Evolutionary conservation across 2,329 filamentous ascomycete genomes (phyloP), one percentile per base, ranked within the genome.

Genomic region (Neopestalotiopsis sp.): DNA sequence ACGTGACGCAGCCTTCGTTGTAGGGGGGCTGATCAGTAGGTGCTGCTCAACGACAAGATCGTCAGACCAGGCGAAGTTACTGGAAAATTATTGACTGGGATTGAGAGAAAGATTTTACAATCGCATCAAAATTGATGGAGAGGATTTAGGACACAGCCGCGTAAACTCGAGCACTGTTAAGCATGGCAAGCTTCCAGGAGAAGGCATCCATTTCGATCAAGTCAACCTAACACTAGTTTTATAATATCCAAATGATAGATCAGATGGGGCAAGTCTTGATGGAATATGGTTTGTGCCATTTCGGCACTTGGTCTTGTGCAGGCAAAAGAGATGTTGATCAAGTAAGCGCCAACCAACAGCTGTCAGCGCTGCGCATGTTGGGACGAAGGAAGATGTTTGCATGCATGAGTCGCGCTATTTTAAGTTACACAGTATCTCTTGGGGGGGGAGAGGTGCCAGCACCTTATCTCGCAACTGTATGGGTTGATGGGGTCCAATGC

Each of bases 331-430:
- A 53, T 7, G 45, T 53, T 53, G 45, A 53, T 53, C 45, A 53
- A 53, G 45, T 53, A 53, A 53, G 45, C 45, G 20, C 45, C 45
- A 53, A 53, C 45, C 45, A 53, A 53, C 45, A 53, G 20, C 34
- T n/a, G 45, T 53, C 45, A 53, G 45, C 45, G n/a, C 45, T 53
- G 34, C 17, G 45, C 17, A n/a, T n/a, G 45, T 20, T 53, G 45
- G 45, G 17, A 53, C 17, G 17, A 9, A 20, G 45, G n/a, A 20
- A 53, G 17, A 20, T 53, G 45, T 53, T 53, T 53, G n/a, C 45
- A 7, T 53, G 45, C 45, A 53, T 53, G 45, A 53, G 45, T 53
- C 45, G 45, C n/a, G 45, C 45, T 53, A 53, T n/a, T 53, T 53
- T 24, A 53, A 53, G 45, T 20, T 53, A 53, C 45, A 53, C 45